phyloP scores from a whole-genome alignment of 306 rosid genomes.

The Cucumis cinereus region DNA sequence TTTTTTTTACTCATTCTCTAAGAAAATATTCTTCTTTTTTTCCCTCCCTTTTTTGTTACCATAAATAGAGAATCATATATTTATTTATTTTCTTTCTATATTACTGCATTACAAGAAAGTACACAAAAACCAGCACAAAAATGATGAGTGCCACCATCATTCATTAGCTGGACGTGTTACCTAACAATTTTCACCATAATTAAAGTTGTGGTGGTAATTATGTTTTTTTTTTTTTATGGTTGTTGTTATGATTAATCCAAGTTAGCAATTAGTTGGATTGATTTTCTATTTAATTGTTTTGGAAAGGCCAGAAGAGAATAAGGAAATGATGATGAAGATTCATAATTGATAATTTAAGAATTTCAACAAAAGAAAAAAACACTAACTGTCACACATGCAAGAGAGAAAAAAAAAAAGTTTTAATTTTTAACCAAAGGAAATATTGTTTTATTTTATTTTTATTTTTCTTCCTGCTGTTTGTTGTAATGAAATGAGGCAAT shows the following conservation, averaged over 20 bases:
- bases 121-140: background rate
- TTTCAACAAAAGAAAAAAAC: background rate
- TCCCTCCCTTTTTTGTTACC: background rate
- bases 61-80: background rate
- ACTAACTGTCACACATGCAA: background rate
- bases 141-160: slow-evolving; percentile 1
- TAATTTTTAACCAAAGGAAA: too few relatives aligned
- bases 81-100: background rate
- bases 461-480: background rate
- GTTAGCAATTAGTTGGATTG: slow-evolving; percentile 3
- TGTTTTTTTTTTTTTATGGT: background rate
- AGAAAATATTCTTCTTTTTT: background rate
- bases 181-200: background rate
- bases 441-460: background rate
- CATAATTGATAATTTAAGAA: background rate
- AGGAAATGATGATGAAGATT: background rate
- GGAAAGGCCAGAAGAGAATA: background rate
- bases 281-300: background rate
- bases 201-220: background rate
- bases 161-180: slow-evolving; percentile 4
- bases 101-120: background rate
- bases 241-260: background rate
- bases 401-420: background rate
- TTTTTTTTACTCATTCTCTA: background rate
- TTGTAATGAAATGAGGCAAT: background rate